A percentile compares a stretch with the other conserved stretches of the same genome.
These are phyloP conservation scores for Pythium periplocum DNA, from an alignment of 352 stramenopile genomes.

Conservation along the genomic window DNA sequence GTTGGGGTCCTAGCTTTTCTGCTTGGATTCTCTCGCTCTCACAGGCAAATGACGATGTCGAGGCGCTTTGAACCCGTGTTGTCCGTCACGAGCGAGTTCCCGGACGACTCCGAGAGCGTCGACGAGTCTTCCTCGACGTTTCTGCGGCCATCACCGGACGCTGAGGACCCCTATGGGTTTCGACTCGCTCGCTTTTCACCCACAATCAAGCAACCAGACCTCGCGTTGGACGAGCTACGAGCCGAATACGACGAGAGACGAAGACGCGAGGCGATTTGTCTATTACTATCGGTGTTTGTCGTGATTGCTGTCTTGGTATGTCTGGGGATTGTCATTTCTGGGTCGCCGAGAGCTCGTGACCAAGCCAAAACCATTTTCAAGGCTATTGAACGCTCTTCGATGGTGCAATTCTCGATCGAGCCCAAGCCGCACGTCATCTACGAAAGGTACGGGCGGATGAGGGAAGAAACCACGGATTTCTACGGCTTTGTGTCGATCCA, in stretches of 20 bases:
- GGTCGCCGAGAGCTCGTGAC: constrained; percentile 1
- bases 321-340: constrained; percentile 7
- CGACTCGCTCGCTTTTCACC: too few relatives aligned
- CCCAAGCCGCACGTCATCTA: constrained; percentile 11
- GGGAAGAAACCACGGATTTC: constrained; percentile 14
- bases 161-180: too few relatives aligned
- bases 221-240: not conserved
- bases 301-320: constrained; percentile 4
- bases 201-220: too few relatives aligned
- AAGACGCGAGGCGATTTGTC: constrained; percentile 7
- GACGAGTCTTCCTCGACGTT: too few relatives aligned
- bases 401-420: constrained; percentile 18
- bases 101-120: too few relatives aligned
- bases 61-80: too few relatives aligned
- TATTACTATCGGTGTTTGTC: constrained; percentile 7
- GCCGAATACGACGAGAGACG: constrained; percentile 2
- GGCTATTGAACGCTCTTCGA: constrained; percentile 3
- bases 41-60: too few relatives aligned
- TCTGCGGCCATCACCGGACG: too few relatives aligned
- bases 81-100: too few relatives aligned
- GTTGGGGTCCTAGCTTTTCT: too few relatives aligned
- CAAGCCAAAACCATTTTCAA: constrained; percentile 10
- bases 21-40: too few relatives aligned
- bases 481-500: constrained; percentile 12
- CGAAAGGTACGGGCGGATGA: constrained; percentile 7